These are phyloP conservation scores for Plantago rigida DNA, from an alignment of 305 asterid genomes.

Conservation along the genomic window DNA sequence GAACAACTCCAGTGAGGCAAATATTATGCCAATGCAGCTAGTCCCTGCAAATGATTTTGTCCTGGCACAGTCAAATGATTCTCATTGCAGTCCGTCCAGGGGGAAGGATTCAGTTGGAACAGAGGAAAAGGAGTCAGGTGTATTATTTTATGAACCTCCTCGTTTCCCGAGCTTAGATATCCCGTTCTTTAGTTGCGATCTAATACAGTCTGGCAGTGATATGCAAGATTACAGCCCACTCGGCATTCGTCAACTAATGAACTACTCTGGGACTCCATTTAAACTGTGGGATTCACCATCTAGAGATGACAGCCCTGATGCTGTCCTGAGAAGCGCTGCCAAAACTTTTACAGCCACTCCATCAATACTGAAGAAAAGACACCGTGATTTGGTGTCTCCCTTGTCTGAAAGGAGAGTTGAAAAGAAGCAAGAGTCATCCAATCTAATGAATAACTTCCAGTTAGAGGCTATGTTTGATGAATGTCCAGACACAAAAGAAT, in stretches of 20 bases:
- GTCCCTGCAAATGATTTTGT: constrained; percentile 57
- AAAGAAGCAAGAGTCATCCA: constrained; percentile 52
- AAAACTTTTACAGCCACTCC: constrained; percentile 76
- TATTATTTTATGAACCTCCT: constrained; percentile 85
- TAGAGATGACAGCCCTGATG: constrained; percentile 66
- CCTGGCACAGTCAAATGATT: constrained; percentile 34
- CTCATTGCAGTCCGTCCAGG: constrained; percentile 31
- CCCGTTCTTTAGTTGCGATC: constrained; percentile 89
- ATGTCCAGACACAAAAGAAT: constrained; percentile 35
- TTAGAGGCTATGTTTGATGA: constrained; percentile 66
- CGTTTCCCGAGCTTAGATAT: constrained; percentile 90
- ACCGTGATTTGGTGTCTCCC: constrained; percentile 86
- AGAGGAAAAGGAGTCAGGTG: constrained; percentile 53
- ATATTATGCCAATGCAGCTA: constrained; percentile 33
- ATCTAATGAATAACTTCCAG: constrained; percentile 44
- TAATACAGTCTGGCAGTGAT: constrained; percentile 60
- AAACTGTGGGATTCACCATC: constrained; percentile 88
- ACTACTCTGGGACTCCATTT: constrained; percentile 67
- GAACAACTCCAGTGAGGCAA: constrained; percentile 36
- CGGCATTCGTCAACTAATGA: constrained; percentile 88
- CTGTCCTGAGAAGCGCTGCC: constrained; percentile 85
- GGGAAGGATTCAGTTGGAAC: constrained; percentile 28
- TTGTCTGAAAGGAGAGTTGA: constrained; percentile 75
- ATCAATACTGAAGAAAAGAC: constrained; percentile 86
- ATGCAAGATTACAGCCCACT: constrained; percentile 91